These are phyloP conservation scores for Macrophomina pseudophaseolina DNA, from an alignment of 2,329 filamentous ascomycete genomes.

Conservation along the genomic window DNA sequence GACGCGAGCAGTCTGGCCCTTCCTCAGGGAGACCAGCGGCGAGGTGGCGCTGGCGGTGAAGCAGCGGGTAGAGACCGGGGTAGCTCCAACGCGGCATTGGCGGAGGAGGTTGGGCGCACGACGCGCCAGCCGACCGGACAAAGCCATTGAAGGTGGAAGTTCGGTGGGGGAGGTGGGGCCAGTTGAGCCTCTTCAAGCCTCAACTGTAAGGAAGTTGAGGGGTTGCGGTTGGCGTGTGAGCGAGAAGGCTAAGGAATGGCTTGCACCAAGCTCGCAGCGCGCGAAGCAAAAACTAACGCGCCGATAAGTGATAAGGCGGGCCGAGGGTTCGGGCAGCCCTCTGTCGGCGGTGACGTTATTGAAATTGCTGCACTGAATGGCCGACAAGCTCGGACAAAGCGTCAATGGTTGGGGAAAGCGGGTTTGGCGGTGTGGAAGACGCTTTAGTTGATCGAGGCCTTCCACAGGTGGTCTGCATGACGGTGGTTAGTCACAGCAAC, in stretches of 20 bases:
- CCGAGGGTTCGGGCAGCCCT: slow-evolving; percentile 8
- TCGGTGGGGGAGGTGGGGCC: slow-evolving; percentile 25
- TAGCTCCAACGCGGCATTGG: slow-evolving; percentile 39
- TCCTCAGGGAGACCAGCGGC: slow-evolving; percentile 39
- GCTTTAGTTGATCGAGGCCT: slow-evolving; percentile 66
- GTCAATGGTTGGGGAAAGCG: slow-evolving; percentile 16
- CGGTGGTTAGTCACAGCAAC: slow-evolving; percentile 30
- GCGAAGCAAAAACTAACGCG: slow-evolving; percentile 25
- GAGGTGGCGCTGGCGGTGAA: slow-evolving; percentile 41
- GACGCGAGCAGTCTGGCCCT: slow-evolving; percentile 39
- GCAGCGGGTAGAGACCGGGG: slow-evolving; percentile 38
- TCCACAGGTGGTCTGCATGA: slow-evolving; percentile 67
- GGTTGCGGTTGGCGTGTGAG: slow-evolving; percentile 11
- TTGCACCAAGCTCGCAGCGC: slow-evolving; percentile 11
- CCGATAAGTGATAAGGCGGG: slow-evolving; percentile 27
- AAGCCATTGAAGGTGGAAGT: slow-evolving; percentile 40
- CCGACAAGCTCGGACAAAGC: slow-evolving; percentile 5
- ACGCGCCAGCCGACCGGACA: slow-evolving; percentile 49
- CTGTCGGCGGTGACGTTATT: slow-evolving; percentile 17
- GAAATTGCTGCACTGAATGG: slow-evolving; percentile 8
- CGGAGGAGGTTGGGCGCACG: slow-evolving; percentile 43
- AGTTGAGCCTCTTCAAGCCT: slow-evolving; percentile 35
- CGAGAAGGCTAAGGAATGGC: slow-evolving; percentile 12
- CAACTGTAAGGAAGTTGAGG: slow-evolving; percentile 19
- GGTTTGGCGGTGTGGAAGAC: slow-evolving; percentile 31